Conservation (phyloP, 345 rosid genomes). For the Clarkia xantiana region DNA sequence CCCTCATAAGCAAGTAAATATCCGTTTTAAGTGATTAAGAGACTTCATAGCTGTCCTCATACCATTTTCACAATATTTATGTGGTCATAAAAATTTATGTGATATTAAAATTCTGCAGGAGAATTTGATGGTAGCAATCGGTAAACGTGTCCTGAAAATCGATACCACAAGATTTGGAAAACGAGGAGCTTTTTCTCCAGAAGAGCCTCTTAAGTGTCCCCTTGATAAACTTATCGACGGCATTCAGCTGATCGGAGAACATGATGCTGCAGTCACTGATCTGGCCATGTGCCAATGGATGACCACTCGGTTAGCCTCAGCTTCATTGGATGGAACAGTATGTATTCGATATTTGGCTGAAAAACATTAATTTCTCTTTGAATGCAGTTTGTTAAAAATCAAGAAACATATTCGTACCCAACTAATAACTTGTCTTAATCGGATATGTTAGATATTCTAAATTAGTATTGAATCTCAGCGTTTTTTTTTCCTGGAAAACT, state of each 20-base stretch:
- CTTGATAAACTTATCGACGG: constrained; percentile 52
- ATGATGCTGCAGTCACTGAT: constrained; percentile 54
- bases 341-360: constrained; percentile 8
- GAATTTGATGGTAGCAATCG: constrained; percentile 51
- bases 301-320: constrained; percentile 59
- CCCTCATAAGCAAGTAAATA: constrained; percentile 63
- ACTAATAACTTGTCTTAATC: no score
- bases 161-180: constrained; percentile 50
- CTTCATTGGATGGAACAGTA: constrained; percentile 65
- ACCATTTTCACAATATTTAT: background rate
- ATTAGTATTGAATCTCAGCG: no score
- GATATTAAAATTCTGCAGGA: constrained; percentile 24
- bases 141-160: constrained; percentile 42
- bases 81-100: background rate
- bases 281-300: constrained; percentile 74
- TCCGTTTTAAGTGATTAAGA: background rate
- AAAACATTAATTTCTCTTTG: constrained; percentile 2
- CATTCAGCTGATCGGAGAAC: constrained; percentile 55
- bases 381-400: background rate
- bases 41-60: background rate
- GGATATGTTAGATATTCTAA: no score
- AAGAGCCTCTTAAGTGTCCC: constrained; percentile 43
- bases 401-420: no score
- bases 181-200: constrained; percentile 28
- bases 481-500: constrained; percentile 3